These are phyloP conservation scores for Cutaneotrichosporon cutaneum DNA, from an alignment of 1,284 basidiomycete genomes.

Conservation along the genomic window DNA sequence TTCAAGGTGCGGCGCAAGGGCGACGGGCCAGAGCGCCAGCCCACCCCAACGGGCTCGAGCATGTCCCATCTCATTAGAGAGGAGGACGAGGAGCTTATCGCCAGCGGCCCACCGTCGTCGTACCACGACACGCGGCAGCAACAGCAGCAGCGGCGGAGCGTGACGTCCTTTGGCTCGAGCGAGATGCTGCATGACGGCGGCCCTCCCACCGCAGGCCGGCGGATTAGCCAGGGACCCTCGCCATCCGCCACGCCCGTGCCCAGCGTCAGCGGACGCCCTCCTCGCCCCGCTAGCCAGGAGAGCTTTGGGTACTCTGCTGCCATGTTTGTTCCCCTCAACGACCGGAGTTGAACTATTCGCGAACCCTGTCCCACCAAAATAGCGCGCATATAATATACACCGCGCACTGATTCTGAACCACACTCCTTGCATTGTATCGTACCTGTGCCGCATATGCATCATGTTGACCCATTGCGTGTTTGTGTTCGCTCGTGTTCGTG, in stretches of 20 bases:
- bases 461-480: neutral
- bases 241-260: neutral
- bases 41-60: constrained; percentile 5
- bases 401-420: neutral
- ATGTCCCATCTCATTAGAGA: constrained; percentile 1
- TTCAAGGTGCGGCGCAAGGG: constrained; percentile 12
- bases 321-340: constrained; percentile 12
- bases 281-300: neutral
- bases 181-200: constrained; percentile 2
- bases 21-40: neutral
- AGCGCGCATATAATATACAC: neutral
- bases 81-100: constrained; percentile 7
- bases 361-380: neutral
- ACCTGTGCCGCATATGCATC: constrained; percentile 9
- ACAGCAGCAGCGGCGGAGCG: neutral
- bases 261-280: neutral
- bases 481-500: too few relatives aligned
- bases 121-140: neutral
- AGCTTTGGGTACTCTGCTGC: constrained; percentile 9
- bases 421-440: constrained; percentile 9
- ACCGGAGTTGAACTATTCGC: neutral
- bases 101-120: neutral
- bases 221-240: constrained; percentile 2
- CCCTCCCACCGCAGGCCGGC: neutral
- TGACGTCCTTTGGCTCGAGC: neutral